Percentiles rank a stretch among this genome's conserved stretches.
These are phyloP conservation scores for Brassica rapa DNA, from an alignment of 345 rosid species.

Conservation along the genomic window DNA sequence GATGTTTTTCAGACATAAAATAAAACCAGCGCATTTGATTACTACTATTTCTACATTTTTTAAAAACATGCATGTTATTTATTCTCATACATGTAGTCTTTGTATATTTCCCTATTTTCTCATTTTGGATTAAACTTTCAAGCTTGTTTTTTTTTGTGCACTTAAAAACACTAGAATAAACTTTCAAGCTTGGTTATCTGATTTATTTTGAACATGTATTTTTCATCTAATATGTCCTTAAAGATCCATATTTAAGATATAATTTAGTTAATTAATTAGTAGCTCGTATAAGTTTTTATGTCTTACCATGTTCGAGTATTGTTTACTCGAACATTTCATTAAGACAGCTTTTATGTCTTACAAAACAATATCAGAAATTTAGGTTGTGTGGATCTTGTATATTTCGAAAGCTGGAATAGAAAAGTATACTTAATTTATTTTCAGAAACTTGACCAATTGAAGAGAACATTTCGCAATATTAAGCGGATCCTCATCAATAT, in stretches of 20 bases:
- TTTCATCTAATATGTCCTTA: background rate
- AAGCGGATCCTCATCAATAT: conserved; percentile 26
- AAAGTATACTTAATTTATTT: background rate
- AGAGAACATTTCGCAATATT: conserved; percentile 24
- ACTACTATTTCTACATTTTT: background rate
- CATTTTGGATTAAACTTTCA: background rate
- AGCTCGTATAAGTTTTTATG: background rate
- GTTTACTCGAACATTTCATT: background rate
- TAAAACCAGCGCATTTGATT: conserved; percentile 1
- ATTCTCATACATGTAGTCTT: background rate
- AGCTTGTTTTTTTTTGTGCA: background rate
- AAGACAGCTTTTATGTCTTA: background rate
- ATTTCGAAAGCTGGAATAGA: background rate
- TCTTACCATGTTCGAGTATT: too few species aligned
- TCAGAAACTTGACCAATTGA: background rate
- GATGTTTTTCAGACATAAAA: background rate
- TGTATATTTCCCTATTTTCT: background rate
- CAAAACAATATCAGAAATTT: background rate
- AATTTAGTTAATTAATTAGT: background rate
- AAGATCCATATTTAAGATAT: background rate
- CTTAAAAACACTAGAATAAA: background rate
- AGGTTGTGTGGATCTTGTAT: conserved; percentile 1
- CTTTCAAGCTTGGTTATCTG: background rate
- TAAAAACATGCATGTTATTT: background rate
- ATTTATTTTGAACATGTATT: background rate